These are phyloP conservation scores for Aspergillus homomorphus DNA, from an alignment of 495 filamentous ascomycete species.

Conservation along the genomic window DNA sequence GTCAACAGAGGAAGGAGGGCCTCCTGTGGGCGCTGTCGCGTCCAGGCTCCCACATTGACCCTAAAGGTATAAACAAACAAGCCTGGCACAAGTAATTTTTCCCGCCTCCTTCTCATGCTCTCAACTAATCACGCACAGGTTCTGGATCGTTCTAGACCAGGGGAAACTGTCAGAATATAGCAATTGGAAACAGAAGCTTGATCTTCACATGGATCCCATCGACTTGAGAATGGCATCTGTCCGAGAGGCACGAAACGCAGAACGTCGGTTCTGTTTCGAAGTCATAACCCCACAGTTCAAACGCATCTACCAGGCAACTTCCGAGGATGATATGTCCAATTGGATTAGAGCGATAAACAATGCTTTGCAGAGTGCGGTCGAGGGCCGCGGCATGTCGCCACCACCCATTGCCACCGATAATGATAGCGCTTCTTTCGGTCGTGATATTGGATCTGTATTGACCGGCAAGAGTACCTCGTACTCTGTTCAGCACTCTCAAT, in stretches of 20 bases:
- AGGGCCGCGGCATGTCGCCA: constrained; percentile 62
- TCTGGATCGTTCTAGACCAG: constrained; percentile 97
- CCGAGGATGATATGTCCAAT: constrained; percentile 94
- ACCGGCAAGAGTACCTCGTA: constrained; percentile 89
- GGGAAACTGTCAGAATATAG: constrained; percentile 96
- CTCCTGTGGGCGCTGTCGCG: constrained; percentile 91
- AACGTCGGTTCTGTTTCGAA: constrained; percentile 96
- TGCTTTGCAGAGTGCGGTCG: constrained; percentile 90
- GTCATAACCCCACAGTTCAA: constrained; percentile 97
- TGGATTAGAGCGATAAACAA: constrained; percentile 99
- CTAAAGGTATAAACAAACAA: constrained; percentile 90
- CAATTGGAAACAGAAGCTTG: constrained; percentile 97
- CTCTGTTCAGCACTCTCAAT: constrained; percentile 56
- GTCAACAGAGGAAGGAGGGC: constrained; percentile 78
- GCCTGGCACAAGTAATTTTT: constrained; percentile 94
- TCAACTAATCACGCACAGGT: constrained; percentile 50
- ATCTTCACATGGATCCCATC: constrained; percentile 97
- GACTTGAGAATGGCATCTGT: constrained; percentile 97
- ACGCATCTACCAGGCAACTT: constrained; percentile 95
- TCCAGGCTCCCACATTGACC: constrained; percentile 92
- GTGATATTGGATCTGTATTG: constrained; percentile 86
- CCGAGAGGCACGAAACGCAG: constrained; percentile 87
- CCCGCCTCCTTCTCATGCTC: constrained; percentile 12
- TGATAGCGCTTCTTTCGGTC: constrained; percentile 56
- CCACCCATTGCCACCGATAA: constrained; percentile 39